These are phyloP conservation scores for Pleomassaria siparia DNA, from an alignment of 2,329 filamentous ascomycete genomes.

Conservation along the genomic window DNA sequence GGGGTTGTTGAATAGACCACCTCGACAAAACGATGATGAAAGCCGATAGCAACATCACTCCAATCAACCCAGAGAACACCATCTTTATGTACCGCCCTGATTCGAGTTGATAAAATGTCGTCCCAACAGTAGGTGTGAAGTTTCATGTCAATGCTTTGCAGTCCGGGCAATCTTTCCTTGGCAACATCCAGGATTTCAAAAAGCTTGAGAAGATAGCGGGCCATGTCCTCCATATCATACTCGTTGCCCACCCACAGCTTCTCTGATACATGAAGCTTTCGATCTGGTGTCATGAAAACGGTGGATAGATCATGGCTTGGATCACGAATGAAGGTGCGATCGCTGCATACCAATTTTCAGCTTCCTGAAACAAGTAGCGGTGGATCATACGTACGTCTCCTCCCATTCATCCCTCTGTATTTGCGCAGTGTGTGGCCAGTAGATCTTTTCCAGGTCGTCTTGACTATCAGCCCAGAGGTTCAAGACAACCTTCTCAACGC, in stretches of 20 bases:
- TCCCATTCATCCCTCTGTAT: not conserved
- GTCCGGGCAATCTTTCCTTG: conserved; percentile 2
- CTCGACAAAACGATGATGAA: not conserved
- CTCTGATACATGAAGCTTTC: conserved; percentile 1
- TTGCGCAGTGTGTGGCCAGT: not conserved
- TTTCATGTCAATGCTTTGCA: conserved; percentile 11
- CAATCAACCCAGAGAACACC: conserved; percentile 6
- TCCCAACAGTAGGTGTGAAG: conserved; percentile 6
- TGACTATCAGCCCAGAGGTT: not conserved
- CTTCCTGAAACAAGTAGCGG: not conserved
- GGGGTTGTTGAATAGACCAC: too few relatives aligned
- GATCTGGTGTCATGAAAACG: conserved; percentile 10
- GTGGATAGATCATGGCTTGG: not conserved
- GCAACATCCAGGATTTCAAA: conserved; percentile 8
- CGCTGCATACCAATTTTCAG: not conserved
- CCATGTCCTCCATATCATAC: not conserved
- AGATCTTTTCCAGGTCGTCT: not conserved
- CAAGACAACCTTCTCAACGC: conserved; percentile 6
- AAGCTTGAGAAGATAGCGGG: conserved; percentile 8
- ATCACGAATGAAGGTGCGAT: not conserved
- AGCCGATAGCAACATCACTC: conserved; percentile 3
- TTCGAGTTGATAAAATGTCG: not conserved
- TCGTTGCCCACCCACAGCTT: not conserved
- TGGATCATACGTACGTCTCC: not conserved
- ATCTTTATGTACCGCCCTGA: conserved; percentile 9